Base-by-base conservation (phyloP, 2,329 filamentous ascomycete genomes). In the Zymoseptoria brevis region DNA sequence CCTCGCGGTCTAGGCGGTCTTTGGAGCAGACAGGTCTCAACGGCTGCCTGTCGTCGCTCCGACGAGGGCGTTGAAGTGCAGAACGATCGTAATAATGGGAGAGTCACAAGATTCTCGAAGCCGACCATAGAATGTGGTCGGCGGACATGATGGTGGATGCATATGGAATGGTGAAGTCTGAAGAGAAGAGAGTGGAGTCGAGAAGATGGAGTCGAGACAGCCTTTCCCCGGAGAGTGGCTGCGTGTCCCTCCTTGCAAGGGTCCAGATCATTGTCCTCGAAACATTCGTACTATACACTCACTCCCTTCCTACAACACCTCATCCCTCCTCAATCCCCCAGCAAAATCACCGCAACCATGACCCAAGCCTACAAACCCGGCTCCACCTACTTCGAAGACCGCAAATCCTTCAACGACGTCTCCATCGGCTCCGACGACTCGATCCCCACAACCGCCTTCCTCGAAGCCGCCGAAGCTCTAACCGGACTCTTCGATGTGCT, bases 381-480 rank as follows among this genome's bases (percentile, higher is more conserved):
- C 66, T 83, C 83, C 69, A 96, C 91, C 69, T 91, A 92, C 80
- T 87, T 97, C 77, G 86, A 95, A 73, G 82, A 95, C 76, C 88
- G 89, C 80, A 83, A 82, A 74, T 93, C 88, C 69, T 99, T 96
- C 79, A 81, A 82, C 64, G 84, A 93, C 68, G 93, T 97, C 57
- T 86, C 89, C 13, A 76, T 96, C 68, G 84, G 90, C 69, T 80
- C 82, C 62, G 87, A 90, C 78, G 87, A 90, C 78, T 88, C 86
- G 62, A 86, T 97, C 70, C 78, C 84, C 57, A 97, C 94, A 53
- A 83, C 83, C 59, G 85, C 95, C 74, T 99, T 97, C 77, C 87
- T 97, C 64, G 89, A 96, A 66, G 94, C 94, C 59, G 84, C 90
- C 56, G 91, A 96, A 82, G 86, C 89, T 58, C 78, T 97, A 74